phyloP scores from a whole-genome alignment of 2,329 filamentous ascomycete genomes.

The Colletotrichum truncatum region DNA sequence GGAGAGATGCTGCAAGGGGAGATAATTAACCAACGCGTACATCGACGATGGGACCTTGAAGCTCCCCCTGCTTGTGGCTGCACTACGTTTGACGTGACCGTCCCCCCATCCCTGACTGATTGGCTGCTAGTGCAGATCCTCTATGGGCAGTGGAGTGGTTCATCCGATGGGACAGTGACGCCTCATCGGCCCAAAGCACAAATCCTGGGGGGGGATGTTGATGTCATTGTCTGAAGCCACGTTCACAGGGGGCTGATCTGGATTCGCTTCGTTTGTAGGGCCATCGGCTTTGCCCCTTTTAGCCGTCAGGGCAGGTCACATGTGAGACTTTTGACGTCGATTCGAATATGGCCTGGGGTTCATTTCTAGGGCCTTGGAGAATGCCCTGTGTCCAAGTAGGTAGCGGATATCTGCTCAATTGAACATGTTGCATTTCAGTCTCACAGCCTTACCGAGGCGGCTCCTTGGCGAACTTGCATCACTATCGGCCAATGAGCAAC shows the following conservation, averaged over 20 bases:
- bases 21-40: not conserved
- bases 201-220: not conserved
- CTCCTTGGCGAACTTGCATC: slow-evolving; percentile 3
- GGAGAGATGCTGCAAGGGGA: not conserved
- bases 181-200: not conserved
- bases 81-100: not conserved
- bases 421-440: not conserved
- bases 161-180: not conserved
- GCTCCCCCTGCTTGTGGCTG: not conserved
- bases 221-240: slow-evolving; percentile 24
- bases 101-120: not conserved
- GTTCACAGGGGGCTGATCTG: not conserved
- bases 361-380: no score
- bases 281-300: not conserved
- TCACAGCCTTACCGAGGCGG: not conserved
- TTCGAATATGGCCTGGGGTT: no score
- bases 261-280: not conserved
- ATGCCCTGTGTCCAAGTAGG: no score
- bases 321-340: slow-evolving; percentile 16
- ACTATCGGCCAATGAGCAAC: not conserved
- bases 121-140: slow-evolving; percentile 8
- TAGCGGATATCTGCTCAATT: not conserved
- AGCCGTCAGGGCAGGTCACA: not conserved
- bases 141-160: not conserved
- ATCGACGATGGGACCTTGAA: not conserved